Conservation (phyloP, 176 grass and related monocot species). For the Triticum turgidum region DNA sequence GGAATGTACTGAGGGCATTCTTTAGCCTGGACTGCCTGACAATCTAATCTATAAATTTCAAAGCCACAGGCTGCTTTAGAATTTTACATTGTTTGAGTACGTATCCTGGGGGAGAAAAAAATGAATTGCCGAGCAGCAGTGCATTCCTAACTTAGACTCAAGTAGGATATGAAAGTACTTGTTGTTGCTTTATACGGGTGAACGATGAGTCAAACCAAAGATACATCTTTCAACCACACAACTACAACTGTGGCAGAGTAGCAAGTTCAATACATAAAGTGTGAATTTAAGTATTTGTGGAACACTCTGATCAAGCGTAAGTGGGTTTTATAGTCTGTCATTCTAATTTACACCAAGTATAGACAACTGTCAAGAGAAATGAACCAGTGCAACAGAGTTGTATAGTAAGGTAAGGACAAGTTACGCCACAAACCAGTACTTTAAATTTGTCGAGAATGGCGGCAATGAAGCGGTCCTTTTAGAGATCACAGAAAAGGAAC, state of each 20-base stretch:
- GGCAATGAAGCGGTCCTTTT: background rate
- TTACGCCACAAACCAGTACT: background rate
- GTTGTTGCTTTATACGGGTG: background rate
- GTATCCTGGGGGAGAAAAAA: background rate
- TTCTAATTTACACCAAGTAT: background rate
- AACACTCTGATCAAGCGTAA: background rate
- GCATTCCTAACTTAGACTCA: background rate
- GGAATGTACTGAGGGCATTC: background rate
- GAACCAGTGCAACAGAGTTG: background rate
- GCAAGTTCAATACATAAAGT: background rate
- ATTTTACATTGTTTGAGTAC: background rate
- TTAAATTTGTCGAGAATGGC: background rate
- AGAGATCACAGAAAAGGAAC: background rate
- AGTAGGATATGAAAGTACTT: background rate
- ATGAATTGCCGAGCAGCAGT: background rate
- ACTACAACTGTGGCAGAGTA: background rate
- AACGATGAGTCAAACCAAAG: background rate
- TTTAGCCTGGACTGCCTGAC: conserved; percentile 8
- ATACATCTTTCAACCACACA: background rate
- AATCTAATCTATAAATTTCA: background rate
- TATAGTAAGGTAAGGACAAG: too few relatives aligned
- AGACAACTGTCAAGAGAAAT: background rate
- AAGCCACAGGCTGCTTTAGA: background rate
- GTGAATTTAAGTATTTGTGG: background rate
- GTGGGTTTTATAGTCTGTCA: background rate